phyloP scores from a whole-genome alignment of 1,139 yeast genomes.

The Hyphopichia khmerensis region DNA sequence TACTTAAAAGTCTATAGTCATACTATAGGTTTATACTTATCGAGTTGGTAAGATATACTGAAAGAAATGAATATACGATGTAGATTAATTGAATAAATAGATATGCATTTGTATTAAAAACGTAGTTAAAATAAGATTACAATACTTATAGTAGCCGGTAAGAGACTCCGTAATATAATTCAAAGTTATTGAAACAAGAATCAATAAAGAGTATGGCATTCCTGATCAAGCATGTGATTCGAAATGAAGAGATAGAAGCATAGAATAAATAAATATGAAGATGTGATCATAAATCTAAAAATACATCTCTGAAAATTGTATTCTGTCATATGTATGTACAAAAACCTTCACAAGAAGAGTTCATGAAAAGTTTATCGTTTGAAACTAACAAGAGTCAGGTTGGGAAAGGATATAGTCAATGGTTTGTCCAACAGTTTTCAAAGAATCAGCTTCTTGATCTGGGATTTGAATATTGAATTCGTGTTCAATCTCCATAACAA shows the following conservation, averaged over 20 bases:
- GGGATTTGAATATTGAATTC: constrained; percentile 81
- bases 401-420: constrained; percentile 72
- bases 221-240: neutral
- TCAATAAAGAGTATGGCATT: too few relatives aligned
- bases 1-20: too few relatives aligned
- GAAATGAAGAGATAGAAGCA: neutral
- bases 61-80: too few relatives aligned
- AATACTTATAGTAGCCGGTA: too few relatives aligned
- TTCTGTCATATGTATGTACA: too few relatives aligned
- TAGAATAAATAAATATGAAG: too few relatives aligned
- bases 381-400: constrained; percentile 60
- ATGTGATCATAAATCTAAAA: too few relatives aligned
- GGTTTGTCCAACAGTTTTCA: constrained; percentile 82
- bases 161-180: too few relatives aligned
- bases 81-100: neutral
- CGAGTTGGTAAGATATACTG: too few relatives aligned
- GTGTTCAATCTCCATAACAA: constrained; percentile 84
- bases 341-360: too few relatives aligned
- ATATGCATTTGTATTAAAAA: neutral
- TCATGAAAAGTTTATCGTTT: neutral
- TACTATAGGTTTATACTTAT: too few relatives aligned
- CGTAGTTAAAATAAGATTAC: neutral
- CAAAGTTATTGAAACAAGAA: too few relatives aligned
- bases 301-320: neutral
- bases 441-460: constrained; percentile 80